These are phyloP conservation scores for Phlyctochytrium arcticum DNA, from an alignment of 192 early-diverging fungal species.

Conservation along the genomic window DNA sequence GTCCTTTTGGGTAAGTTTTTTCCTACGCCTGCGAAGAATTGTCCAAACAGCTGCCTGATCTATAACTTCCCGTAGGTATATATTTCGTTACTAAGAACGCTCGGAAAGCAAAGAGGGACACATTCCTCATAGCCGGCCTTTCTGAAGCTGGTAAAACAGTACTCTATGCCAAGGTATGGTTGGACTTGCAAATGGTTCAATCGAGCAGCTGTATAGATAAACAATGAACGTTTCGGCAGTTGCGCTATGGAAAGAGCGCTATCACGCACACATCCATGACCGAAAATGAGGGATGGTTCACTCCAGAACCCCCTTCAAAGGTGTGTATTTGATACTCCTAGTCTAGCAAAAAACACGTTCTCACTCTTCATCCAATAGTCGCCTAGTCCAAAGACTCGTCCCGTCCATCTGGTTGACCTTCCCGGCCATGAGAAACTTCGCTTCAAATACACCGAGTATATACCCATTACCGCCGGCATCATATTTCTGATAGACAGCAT, in stretches of 20 bases:
- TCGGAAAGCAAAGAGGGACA: slow-evolving; percentile 14
- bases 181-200: no score
- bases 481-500: slow-evolving; percentile 79
- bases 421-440: slow-evolving; percentile 85
- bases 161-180: slow-evolving; percentile 31
- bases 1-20: no score
- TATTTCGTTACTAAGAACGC: background rate
- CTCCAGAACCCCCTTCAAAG: slow-evolving; percentile 34
- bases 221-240: slow-evolving; percentile 28
- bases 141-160: slow-evolving; percentile 42
- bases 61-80: no score
- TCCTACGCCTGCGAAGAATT: no score
- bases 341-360: background rate
- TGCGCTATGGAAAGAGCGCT: slow-evolving; percentile 41
- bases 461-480: slow-evolving; percentile 62
- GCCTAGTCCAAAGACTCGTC: background rate
- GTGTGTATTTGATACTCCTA: slow-evolving; percentile 4
- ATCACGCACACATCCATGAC: slow-evolving; percentile 66
- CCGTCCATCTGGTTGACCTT: slow-evolving; percentile 60
- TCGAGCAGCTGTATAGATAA: background rate
- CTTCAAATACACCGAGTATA: slow-evolving; percentile 66
- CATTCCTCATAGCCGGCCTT: slow-evolving; percentile 37
- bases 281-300: slow-evolving; percentile 62
- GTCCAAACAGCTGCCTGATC: no score
- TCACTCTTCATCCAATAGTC: background rate